Evolutionary conservation across 208 protist species (phyloP).

Genomic region (Trypanosoma boissoni): DNA sequence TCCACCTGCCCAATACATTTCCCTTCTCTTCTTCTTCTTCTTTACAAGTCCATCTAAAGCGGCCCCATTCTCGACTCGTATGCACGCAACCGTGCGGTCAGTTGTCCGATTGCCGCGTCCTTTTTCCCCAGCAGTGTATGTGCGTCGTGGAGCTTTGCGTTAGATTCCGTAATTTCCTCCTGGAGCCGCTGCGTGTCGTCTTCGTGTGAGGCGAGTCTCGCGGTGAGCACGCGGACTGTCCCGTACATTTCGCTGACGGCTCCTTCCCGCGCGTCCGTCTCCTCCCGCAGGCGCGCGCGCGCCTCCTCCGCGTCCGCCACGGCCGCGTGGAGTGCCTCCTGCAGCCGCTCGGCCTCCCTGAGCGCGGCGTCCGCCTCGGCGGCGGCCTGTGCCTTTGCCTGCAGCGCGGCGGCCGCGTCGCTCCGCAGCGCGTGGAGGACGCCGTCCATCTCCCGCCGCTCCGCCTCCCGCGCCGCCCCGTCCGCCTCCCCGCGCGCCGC

Average conservation of each 20-base stretch:
- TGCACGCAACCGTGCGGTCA: constrained; percentile 75
- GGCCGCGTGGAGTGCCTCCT: constrained; percentile 45
- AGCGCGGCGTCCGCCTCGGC: constrained; percentile 8
- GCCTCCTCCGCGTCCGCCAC: constrained; percentile 55
- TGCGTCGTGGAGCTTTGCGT: constrained; percentile 70
- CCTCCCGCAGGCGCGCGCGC: constrained; percentile 59
- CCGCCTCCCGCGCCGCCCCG: constrained; percentile 38
- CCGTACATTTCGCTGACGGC: constrained; percentile 80
- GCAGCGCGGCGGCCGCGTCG: constrained; percentile 62
- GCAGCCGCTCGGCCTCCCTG: constrained; percentile 55
- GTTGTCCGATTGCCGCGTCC: constrained; percentile 79
- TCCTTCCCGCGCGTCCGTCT: constrained; percentile 67
- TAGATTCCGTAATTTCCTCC: constrained; percentile 68
- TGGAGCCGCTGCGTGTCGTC: constrained; percentile 70
- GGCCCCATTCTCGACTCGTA: constrained; percentile 60
- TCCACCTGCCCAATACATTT: neutral
- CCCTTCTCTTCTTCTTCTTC: constrained; percentile 4
- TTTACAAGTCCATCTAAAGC: constrained; percentile 19
- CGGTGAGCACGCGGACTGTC: constrained; percentile 75
- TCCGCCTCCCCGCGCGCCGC: constrained; percentile 60
- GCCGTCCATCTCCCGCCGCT: constrained; percentile 71
- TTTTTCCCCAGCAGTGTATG: constrained; percentile 77
- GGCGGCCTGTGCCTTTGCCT: constrained; percentile 8
- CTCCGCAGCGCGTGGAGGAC: constrained; percentile 71
- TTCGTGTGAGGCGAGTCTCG: constrained; percentile 65